phyloP scores from a whole-genome alignment of 805 yeast species.

The Danielozyma ontarioensis region DNA sequence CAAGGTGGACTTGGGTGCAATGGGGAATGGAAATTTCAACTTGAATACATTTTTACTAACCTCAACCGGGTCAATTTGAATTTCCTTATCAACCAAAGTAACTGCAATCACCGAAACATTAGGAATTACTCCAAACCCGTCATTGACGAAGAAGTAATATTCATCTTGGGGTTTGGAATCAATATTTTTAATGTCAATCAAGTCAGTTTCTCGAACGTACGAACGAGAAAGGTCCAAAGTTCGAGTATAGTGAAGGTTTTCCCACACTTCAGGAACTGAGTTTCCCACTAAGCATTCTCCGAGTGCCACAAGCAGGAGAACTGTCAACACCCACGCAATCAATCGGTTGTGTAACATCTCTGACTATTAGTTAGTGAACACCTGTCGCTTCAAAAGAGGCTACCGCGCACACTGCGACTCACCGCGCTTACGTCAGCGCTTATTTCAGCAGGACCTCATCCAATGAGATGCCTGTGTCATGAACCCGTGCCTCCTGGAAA shows the following conservation, averaged over 20 bases:
- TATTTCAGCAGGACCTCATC: too few species aligned
- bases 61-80: constrained; percentile 20
- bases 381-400: background rate
- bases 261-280: constrained; percentile 33
- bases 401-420: too few species aligned
- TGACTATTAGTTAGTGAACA: too few species aligned
- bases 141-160: constrained; percentile 53
- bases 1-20: constrained; percentile 56
- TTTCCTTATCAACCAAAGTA: constrained; percentile 19
- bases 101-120: constrained; percentile 42
- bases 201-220: constrained; percentile 57
- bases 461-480: too few species aligned
- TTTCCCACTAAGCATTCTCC: background rate
- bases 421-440: too few species aligned
- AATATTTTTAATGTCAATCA: constrained; percentile 55
- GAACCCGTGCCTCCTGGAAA: background rate
- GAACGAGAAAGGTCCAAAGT: constrained; percentile 60
- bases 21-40: constrained; percentile 55
- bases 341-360: background rate
- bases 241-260: constrained; percentile 52
- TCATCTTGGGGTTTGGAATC: constrained; percentile 47
- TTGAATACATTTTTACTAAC: constrained; percentile 27
- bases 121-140: constrained; percentile 41
- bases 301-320: background rate
- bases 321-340: background rate